A percentile compares a stretch with the other conserved stretches of the same genome.
Evolutionary conservation across 192 early-diverging fungal genomes (phyloP).

Genomic region (Coemansia sp.): DNA sequence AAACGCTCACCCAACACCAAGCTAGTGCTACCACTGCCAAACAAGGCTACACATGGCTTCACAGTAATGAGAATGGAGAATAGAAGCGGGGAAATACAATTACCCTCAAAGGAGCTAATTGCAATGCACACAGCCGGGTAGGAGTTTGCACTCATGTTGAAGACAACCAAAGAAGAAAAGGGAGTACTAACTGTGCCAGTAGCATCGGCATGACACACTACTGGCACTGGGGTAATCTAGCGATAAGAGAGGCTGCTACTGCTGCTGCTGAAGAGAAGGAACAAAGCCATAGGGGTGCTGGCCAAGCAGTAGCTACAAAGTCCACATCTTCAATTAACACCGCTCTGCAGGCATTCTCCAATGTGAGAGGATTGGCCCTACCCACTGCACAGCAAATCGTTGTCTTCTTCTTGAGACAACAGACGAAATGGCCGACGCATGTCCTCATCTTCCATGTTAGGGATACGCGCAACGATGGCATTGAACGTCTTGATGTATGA

Average conservation of each 20-base stretch:
- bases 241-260: not conserved
- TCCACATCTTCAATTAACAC: too few species aligned
- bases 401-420: too few species aligned
- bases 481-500: too few species aligned
- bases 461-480: too few species aligned
- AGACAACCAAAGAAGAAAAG: not conserved
- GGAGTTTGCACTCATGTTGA: not conserved
- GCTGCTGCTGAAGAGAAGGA: not conserved
- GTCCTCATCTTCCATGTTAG: too few species aligned
- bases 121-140: not conserved
- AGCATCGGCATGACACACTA: not conserved
- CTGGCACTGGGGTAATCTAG: not conserved
- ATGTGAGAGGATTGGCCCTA: too few species aligned
- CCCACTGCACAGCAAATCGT: too few species aligned
- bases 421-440: too few species aligned
- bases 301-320: too few species aligned
- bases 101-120: not conserved
- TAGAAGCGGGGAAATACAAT: too few species aligned
- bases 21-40: not conserved
- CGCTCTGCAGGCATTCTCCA: too few species aligned
- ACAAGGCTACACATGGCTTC: not conserved
- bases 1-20: not conserved
- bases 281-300: not conserved
- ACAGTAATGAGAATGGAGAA: too few species aligned
- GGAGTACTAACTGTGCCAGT: not conserved